phyloP scores from a whole-genome alignment of 495 filamentous ascomycete genomes.

The Hyaloscypha finlandica region DNA sequence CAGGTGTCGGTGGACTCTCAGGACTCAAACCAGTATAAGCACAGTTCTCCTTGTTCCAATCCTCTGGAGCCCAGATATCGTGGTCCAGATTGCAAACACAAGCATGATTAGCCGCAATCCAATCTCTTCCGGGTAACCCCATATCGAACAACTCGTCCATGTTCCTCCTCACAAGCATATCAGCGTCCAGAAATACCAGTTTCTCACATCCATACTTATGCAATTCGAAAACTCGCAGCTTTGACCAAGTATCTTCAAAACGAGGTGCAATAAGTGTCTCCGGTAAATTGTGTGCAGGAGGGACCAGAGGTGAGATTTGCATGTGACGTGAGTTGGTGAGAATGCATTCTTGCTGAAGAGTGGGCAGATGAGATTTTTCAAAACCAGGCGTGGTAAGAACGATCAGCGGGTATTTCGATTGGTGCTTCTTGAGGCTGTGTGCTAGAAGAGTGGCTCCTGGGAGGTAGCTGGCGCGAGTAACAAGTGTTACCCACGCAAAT shows the following conservation, averaged over 20 bases:
- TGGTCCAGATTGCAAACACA: conserved; percentile 55
- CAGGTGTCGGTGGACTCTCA: conserved; percentile 27
- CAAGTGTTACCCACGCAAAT: conserved; percentile 46
- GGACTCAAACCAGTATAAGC: conserved; percentile 45
- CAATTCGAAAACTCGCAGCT: conserved; percentile 53
- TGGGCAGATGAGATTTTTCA: conserved; percentile 20
- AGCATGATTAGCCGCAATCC: conserved; percentile 51
- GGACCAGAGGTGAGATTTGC: conserved; percentile 38
- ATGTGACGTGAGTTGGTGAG: conserved; percentile 39
- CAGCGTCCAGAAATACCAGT: conserved; percentile 52
- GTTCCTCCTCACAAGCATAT: conserved; percentile 49
- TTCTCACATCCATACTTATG: conserved; percentile 37
- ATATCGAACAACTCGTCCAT: conserved; percentile 48
- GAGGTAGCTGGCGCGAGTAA: conserved; percentile 52
- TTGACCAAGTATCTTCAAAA: conserved; percentile 43
- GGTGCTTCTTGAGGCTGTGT: conserved; percentile 46
- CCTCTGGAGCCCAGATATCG: conserved; percentile 47
- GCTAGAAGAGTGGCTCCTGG: conserved; percentile 51
- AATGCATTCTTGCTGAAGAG: conserved; percentile 39
- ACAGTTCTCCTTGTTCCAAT: conserved; percentile 53
- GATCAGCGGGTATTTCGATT: conserved; percentile 47
- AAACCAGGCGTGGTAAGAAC: conserved; percentile 48
- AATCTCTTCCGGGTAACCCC: conserved; percentile 33
- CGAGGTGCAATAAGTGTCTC: conserved; percentile 44
- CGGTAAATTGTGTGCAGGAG: conserved; percentile 25